Conservation (phyloP, 345 rosid genomes). For the Lumnitzera littorea region DNA sequence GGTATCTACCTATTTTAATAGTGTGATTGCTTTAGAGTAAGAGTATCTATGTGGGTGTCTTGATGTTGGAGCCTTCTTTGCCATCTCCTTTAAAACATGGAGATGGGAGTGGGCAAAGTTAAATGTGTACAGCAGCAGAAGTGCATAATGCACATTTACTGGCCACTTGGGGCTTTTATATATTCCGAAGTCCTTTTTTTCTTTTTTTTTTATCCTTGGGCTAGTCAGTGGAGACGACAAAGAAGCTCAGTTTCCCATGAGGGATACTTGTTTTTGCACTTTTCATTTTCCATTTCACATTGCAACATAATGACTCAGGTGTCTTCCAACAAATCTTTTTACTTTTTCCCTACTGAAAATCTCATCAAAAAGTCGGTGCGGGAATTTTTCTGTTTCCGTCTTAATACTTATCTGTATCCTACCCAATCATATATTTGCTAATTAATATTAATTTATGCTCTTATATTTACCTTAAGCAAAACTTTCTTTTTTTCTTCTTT, state of each 20-base stretch:
- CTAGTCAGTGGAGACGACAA: constrained; percentile 1
- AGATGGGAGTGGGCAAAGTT: constrained; percentile 20
- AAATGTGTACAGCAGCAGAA: constrained; percentile 17
- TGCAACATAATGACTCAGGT: no score
- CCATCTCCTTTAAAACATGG: constrained; percentile 1
- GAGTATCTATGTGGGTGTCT: constrained; percentile 31
- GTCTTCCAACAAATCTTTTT: no score
- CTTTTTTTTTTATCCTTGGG: no score
- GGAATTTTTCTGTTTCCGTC: no score
- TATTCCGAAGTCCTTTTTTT: background rate
- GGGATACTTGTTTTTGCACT: constrained; percentile 6
- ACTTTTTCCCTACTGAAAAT: no score
- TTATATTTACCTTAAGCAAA: no score
- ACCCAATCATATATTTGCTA: no score
- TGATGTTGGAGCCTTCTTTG: constrained; percentile 16
- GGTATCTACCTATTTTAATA: constrained; percentile 20
- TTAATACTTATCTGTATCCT: no score
- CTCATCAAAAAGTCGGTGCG: no score
- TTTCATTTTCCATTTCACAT: background rate
- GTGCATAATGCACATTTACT: constrained; percentile 1
- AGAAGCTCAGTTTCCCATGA: constrained; percentile 10
- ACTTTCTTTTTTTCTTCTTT: no score
- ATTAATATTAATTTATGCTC: no score
- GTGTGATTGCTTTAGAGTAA: constrained; percentile 20
- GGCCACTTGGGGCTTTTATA: constrained; percentile 20